Conservation (phyloP, 345 rosid genomes). For the Pseudoturritis turrita region DNA sequence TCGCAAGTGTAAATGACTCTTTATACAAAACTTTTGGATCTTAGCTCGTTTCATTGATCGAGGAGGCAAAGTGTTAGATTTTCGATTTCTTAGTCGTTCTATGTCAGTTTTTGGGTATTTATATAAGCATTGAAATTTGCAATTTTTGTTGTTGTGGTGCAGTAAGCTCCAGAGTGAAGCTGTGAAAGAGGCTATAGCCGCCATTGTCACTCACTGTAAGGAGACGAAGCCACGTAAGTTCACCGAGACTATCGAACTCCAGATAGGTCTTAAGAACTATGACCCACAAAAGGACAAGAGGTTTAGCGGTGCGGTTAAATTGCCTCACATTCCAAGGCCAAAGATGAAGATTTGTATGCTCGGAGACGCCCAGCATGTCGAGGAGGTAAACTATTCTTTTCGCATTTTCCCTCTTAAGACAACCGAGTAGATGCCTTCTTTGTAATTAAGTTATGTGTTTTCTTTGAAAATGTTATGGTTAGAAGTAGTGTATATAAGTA, state of each 20-base stretch:
- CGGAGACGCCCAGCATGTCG: conserved; percentile 94
- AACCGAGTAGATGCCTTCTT: neutral
- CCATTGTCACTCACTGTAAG: conserved; percentile 40
- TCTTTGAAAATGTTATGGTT: neutral
- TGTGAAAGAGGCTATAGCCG: conserved; percentile 73
- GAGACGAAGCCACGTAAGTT: conserved; percentile 72
- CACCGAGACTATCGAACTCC: conserved; percentile 86
- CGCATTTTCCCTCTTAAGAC: neutral
- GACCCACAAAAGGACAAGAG: conserved; percentile 96
- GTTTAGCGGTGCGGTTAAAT: conserved; percentile 85
- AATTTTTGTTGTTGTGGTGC: conserved; percentile 13
- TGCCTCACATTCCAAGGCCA: conserved; percentile 92
- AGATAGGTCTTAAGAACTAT: conserved; percentile 93
- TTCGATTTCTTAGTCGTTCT: neutral
- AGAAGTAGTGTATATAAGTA: neutral
- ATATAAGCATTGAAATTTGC: neutral
- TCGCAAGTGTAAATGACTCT: neutral
- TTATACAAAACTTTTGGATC: neutral
- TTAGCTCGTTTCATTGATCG: neutral
- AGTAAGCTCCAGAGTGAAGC: conserved; percentile 95
- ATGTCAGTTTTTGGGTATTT: neutral
- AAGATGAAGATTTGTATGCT: conserved; percentile 97
- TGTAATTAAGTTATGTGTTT: neutral
- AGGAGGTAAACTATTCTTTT: conserved; percentile 48
- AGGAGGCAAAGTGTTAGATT: neutral